A percentile compares a stretch with the other conserved stretches of the same genome.
phyloP scores from a whole-genome alignment of 257 asterid species.

The Solanum pennellii region DNA sequence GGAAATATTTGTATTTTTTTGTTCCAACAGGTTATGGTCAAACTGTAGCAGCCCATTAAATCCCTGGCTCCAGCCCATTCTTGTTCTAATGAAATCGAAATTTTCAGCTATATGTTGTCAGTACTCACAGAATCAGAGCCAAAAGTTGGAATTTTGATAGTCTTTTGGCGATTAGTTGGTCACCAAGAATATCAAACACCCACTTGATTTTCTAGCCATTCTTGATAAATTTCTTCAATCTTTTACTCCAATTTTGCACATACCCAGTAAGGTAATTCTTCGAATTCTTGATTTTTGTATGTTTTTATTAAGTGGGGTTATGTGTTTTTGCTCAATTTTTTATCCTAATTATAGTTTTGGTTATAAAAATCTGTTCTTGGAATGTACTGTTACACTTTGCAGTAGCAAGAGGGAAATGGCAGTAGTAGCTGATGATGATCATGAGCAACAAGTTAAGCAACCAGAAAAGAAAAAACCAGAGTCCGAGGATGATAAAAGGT shows the following conservation, averaged over 20 bases:
- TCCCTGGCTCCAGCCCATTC: background rate
- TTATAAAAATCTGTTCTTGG: background rate
- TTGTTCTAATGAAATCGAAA: background rate
- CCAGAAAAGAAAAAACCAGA: conserved; percentile 44
- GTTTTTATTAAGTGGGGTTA: background rate
- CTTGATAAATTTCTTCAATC: background rate
- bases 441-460: conserved; percentile 11
- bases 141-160: background rate
- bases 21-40: background rate
- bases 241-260: background rate
- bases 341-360: background rate
- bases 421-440: conserved; percentile 38
- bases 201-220: background rate
- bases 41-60: background rate
- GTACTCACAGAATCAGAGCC: background rate
- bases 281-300: background rate
- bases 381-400: background rate
- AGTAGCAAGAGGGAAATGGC: conserved; percentile 35
- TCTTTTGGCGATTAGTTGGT: background rate
- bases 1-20: background rate
- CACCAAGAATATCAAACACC: background rate
- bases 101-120: background rate
- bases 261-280: background rate
- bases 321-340: background rate
- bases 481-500: conserved; percentile 79